Evolutionary conservation across 2,329 filamentous ascomycete genomes (phyloP), one percentile per base, ranked within the genome.

Genomic region (Diaporthe sp.): DNA sequence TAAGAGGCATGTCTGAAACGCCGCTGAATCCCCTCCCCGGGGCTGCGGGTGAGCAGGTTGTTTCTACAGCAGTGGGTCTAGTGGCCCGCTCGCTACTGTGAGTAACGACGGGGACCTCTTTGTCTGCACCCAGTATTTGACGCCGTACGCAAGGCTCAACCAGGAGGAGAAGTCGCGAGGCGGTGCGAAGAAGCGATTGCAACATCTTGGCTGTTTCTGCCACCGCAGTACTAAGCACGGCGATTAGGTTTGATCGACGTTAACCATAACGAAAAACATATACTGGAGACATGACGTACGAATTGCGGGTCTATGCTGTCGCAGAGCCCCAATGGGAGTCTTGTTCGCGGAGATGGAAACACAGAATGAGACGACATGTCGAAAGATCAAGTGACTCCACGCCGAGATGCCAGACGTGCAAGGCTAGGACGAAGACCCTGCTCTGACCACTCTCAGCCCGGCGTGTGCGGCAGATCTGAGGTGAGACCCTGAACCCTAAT

Each of bases 231-330:
- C 15, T n/a, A 70, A 55, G 65, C 34, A 42, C 37, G 65, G 65
- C 65, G 65, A 70, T 70, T 70, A 70, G 65, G 65, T 70, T 70
- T 70, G 49, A 70, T 70, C 65, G 65, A 55, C 65, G n/a, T 70
- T 42, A 55, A 70, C 49, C 49, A 42, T 55, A 42, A 51, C 7
- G 17, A 55, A 70, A 55, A 70, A 55, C 65, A 70, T 55, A 70
- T 39, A 55, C 47, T 70, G 65, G 65, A 42, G 65, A 55, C 49
- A 55, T 70, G 65, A 70, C 65, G 65, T 70, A 55, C 22, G 49
- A 49, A 17, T 28, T 70, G 49, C 47, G 22, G 49, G 47, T 25
- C n/a, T 22, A 70, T 42, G 15, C 37, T 42, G 47, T 70, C 65
- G 49, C 65, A 70, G n/a, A n/a, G n/a, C 31, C 31, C 34, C 49